A percentile compares a stretch with the other conserved stretches of the same genome.
Evolutionary conservation across 768 basidiomycete genomes (phyloP).

Genomic region (Hericium rajendrae): DNA sequence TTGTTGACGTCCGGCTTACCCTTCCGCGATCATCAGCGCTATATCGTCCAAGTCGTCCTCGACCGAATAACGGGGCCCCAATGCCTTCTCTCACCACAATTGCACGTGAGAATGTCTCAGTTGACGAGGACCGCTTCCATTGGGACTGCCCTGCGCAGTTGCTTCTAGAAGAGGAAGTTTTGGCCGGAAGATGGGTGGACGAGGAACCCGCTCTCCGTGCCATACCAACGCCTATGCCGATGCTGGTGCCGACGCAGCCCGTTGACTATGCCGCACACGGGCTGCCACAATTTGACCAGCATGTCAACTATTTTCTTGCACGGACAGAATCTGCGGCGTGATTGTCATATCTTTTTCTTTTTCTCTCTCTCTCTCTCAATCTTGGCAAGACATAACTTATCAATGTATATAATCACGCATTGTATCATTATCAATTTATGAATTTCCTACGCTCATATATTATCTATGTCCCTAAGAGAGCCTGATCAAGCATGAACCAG

Average conservation of each 20-base stretch:
- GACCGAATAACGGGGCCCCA: not conserved
- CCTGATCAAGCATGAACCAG: too few species aligned
- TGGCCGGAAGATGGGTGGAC: too few species aligned
- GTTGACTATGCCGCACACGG: too few species aligned
- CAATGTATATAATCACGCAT: not conserved
- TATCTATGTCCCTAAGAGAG: not conserved
- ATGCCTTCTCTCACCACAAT: too few species aligned
- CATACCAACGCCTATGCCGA: too few species aligned
- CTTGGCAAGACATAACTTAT: not conserved
- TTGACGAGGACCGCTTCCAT: not conserved
- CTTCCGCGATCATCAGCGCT: not conserved
- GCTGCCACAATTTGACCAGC: too few species aligned
- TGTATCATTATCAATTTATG: not conserved
- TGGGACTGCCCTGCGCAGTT: not conserved
- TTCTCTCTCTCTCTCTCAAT: not conserved
- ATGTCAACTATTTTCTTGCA: too few species aligned
- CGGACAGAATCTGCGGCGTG: not conserved
- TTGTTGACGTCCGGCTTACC: not conserved
- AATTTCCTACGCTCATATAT: not conserved
- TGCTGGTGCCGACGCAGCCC: too few species aligned
- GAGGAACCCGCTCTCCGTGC: too few species aligned
- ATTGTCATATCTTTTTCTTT: not conserved
- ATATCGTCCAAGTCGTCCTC: not conserved
- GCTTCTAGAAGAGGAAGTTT: not conserved
- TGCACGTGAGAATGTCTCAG: not conserved